Evolutionary conservation across 352 stramenopile genomes (phyloP).

Genomic region (Globisporangium rhizosaccharum): DNA sequence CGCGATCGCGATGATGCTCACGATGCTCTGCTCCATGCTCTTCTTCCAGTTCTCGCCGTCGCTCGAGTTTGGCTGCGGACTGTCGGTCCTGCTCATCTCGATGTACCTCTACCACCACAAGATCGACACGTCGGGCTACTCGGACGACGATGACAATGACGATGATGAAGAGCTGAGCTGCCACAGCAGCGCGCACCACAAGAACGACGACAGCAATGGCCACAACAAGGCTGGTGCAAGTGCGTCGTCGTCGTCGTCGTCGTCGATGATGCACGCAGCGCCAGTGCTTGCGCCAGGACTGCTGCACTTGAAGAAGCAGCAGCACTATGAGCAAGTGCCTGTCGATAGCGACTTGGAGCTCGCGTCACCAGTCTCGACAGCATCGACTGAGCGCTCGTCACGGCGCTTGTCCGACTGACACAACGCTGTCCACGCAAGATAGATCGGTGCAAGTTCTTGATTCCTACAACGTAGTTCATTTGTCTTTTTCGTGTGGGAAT

Average conservation of each 20-base stretch:
- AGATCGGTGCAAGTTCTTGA: neutral
- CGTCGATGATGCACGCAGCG: neutral
- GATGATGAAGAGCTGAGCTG: neutral
- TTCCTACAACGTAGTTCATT: neutral
- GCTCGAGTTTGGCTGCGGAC: slow-evolving; percentile 78
- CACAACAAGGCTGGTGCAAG: neutral
- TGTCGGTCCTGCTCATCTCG: slow-evolving; percentile 75
- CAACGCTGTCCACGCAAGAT: too few relatives aligned
- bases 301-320: slow-evolving; percentile 46
- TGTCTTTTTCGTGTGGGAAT: neutral
- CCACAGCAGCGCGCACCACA: slow-evolving; percentile 5
- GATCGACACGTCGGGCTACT: slow-evolving; percentile 20
- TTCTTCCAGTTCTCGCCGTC: slow-evolving; percentile 82
- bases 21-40: slow-evolving; percentile 82
- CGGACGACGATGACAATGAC: slow-evolving; percentile 1
- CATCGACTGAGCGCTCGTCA: slow-evolving; percentile 1
- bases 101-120: slow-evolving; percentile 89
- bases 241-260: neutral
- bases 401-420: slow-evolving; percentile 6
- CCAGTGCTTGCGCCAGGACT: slow-evolving; percentile 10
- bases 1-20: slow-evolving; percentile 87
- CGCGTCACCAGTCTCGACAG: slow-evolving; percentile 13
- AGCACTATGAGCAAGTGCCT: slow-evolving; percentile 52
- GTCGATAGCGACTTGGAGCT: slow-evolving; percentile 26
- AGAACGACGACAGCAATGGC: neutral